phyloP scores from a whole-genome alignment of 768 basidiomycete species.

The Collybia sordida region DNA sequence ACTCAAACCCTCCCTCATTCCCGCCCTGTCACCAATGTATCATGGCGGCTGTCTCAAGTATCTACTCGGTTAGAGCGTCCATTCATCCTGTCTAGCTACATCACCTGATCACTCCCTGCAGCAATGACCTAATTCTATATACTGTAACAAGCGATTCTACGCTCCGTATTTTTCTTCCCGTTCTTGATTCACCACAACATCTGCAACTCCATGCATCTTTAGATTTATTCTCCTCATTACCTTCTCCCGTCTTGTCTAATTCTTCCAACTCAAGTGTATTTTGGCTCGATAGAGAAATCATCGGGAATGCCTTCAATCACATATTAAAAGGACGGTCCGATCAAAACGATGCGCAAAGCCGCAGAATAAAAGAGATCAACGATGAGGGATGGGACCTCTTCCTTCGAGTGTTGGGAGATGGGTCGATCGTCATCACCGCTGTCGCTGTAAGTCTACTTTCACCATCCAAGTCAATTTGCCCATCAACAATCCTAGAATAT shows the following conservation, averaged over 20 bases:
- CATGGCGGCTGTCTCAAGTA: slow-evolving; percentile 71
- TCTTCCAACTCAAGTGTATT: slow-evolving; percentile 47
- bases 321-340: slow-evolving; percentile 34
- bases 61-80: slow-evolving; percentile 51
- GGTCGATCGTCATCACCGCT: slow-evolving; percentile 71
- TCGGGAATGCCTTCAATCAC: slow-evolving; percentile 46
- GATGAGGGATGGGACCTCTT: slow-evolving; percentile 82
- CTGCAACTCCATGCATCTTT: slow-evolving; percentile 83
- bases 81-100: slow-evolving; percentile 40
- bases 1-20: slow-evolving; percentile 73
- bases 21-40: slow-evolving; percentile 64
- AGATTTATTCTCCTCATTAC: slow-evolving; percentile 65
- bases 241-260: slow-evolving; percentile 34
- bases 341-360: slow-evolving; percentile 44
- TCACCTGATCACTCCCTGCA: slow-evolving; percentile 52
- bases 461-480: background rate
- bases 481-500: slow-evolving; percentile 60
- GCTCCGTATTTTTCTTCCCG: slow-evolving; percentile 82
- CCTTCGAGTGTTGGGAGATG: slow-evolving; percentile 67
- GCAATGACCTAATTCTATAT: slow-evolving; percentile 78
- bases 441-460: slow-evolving; percentile 55
- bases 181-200: slow-evolving; percentile 81
- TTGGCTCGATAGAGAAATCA: slow-evolving; percentile 65
- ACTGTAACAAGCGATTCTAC: slow-evolving; percentile 83
- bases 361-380: slow-evolving; percentile 58